Evolutionary conservation across 495 filamentous ascomycete genomes (phyloP).

Genomic region (Apodospora peruviana): DNA sequence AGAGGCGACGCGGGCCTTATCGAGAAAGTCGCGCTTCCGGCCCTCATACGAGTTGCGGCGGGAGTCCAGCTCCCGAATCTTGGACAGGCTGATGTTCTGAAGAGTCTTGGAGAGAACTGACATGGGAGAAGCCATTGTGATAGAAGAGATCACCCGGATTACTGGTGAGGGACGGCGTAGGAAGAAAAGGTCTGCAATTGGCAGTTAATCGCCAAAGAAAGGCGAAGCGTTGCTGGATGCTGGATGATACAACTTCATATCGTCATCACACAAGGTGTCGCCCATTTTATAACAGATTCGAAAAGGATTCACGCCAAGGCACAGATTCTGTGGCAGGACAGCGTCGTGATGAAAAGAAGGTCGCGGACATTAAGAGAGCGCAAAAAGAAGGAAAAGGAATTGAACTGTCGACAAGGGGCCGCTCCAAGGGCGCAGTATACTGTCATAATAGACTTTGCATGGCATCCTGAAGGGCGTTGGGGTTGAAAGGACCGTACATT

Average conservation of each 20-base stretch:
- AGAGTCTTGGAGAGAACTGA: constrained; percentile 53
- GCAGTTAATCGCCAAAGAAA: no score
- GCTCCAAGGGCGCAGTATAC: no score
- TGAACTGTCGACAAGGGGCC: no score
- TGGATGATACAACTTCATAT: not conserved
- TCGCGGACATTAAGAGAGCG: not conserved
- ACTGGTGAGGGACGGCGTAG: not conserved
- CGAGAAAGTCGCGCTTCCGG: constrained; percentile 32
- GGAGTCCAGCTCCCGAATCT: constrained; percentile 57
- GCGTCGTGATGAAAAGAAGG: not conserved
- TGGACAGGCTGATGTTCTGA: constrained; percentile 59
- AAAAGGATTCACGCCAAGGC: not conserved
- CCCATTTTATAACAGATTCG: not conserved
- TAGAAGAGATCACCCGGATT: not conserved
- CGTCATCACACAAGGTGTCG: no score
- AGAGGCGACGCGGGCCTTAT: constrained; percentile 19
- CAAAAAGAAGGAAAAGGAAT: not conserved
- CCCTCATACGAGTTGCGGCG: constrained; percentile 50
- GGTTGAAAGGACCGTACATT: no score
- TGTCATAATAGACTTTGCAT: no score
- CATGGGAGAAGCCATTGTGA: constrained; percentile 27
- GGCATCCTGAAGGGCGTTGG: no score
- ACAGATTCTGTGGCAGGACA: not conserved
- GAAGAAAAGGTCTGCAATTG: not conserved
- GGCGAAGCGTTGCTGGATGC: not conserved